A percentile compares a stretch with the other conserved stretches of the same genome.
Evolutionary conservation across 208 protist species (phyloP).

Genomic region (Wallacemonas sp.): DNA sequence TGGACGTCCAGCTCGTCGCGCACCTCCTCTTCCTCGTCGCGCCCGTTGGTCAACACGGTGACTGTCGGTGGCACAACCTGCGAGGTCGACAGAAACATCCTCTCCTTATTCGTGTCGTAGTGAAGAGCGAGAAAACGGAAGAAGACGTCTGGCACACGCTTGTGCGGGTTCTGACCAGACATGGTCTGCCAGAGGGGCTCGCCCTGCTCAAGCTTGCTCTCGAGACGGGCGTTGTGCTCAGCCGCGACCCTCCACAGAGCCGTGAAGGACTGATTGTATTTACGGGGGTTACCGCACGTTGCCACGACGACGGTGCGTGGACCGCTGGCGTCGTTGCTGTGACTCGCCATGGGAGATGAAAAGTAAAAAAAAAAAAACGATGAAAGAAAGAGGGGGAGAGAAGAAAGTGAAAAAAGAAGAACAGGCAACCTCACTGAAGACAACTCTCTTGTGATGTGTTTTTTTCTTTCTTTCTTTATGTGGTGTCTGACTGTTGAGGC

Average conservation of each 20-base stretch:
- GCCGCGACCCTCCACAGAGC: slow-evolving; percentile 36
- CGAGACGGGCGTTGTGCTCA: slow-evolving; percentile 30
- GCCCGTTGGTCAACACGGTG: not conserved
- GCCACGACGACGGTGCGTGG: slow-evolving; percentile 39
- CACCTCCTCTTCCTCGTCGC: not conserved
- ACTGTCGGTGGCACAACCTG: not conserved
- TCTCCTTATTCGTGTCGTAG: slow-evolving; percentile 41
- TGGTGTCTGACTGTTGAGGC: not conserved
- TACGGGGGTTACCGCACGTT: slow-evolving; percentile 67
- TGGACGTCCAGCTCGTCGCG: slow-evolving; percentile 12
- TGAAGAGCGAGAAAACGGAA: slow-evolving; percentile 59
- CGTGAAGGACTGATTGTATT: slow-evolving; percentile 80
- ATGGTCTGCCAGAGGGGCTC: too few relatives aligned
- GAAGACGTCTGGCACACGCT: slow-evolving; percentile 6
- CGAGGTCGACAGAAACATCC: slow-evolving; percentile 32
- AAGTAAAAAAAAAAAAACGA: slow-evolving; percentile 11
- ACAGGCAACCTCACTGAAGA: not conserved
- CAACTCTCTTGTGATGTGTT: slow-evolving; percentile 17
- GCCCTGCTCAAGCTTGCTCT: not conserved
- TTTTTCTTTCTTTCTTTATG: not conserved
- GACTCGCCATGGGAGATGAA: not conserved
- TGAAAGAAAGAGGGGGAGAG: slow-evolving; percentile 14
- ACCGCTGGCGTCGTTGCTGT: slow-evolving; percentile 19
- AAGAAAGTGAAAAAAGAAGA: not conserved
- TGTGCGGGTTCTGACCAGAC: too few relatives aligned